A percentile compares a stretch with the other conserved stretches of the same genome.
phyloP scores from a whole-genome alignment of 805 yeast genomes.

The Yamadazyma tumulicola region DNA sequence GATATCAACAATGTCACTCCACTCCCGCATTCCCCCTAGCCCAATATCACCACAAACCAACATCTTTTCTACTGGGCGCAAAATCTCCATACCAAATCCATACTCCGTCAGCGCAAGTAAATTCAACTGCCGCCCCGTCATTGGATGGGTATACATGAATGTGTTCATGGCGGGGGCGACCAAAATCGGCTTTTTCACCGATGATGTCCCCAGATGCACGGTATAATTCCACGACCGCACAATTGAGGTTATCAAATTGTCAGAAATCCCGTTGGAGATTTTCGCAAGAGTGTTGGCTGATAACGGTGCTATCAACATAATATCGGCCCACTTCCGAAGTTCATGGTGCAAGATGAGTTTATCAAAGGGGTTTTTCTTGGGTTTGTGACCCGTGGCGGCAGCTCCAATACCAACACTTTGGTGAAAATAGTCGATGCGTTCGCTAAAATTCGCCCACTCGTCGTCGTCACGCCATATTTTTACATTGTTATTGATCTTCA shows the following conservation, averaged over 20 bases:
- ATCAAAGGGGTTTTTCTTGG: conserved; percentile 32
- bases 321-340: conserved; percentile 46
- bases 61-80: conserved; percentile 46
- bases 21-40: conserved; percentile 50
- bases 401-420: conserved; percentile 18
- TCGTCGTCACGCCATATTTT: conserved; percentile 91
- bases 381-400: conserved; percentile 14
- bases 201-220: conserved; percentile 2
- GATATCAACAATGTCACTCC: conserved; percentile 44
- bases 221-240: conserved; percentile 38
- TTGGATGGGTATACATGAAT: conserved; percentile 45
- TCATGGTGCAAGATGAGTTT: conserved; percentile 42
- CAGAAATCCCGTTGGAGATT: conserved; percentile 42
- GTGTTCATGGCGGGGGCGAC: conserved; percentile 51
- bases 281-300: conserved; percentile 46
- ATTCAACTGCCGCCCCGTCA: conserved; percentile 38
- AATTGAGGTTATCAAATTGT: conserved; percentile 41
- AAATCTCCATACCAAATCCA: conserved; percentile 41
- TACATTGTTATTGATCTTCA: conserved; percentile 61
- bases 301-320: conserved; percentile 43
- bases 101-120: conserved; percentile 31
- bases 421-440: conserved; percentile 14
- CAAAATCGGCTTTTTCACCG: conserved; percentile 37
- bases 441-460: conserved; percentile 68
- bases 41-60: conserved; percentile 48